Percentiles rank a stretch among this genome's conserved stretches.
These are phyloP conservation scores for Linnemannia schmuckeri DNA, from an alignment of 192 early-diverging fungal genomes.

Conservation along the genomic window DNA sequence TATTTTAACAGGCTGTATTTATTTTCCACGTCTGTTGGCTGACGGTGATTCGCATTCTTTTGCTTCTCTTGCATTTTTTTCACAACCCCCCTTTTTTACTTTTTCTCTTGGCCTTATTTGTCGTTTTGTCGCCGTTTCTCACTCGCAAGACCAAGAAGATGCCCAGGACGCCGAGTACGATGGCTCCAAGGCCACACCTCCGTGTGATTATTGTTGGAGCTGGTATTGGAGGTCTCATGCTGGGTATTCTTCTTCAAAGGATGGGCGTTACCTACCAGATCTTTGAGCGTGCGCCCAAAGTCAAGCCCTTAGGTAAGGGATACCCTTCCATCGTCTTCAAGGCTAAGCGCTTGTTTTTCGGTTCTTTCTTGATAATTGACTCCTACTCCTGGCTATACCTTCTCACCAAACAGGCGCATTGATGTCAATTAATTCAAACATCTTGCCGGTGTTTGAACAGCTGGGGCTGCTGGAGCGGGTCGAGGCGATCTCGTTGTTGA, in stretches of 20 bases:
- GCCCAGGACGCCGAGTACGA: neutral
- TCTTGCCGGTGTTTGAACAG: conserved; percentile 41
- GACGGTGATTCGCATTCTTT: neutral
- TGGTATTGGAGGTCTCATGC: conserved; percentile 1
- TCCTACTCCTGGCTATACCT: neutral
- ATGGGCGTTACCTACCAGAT: conserved; percentile 2
- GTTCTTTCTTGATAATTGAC: no score
- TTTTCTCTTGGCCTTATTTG: neutral
- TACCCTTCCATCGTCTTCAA: neutral
- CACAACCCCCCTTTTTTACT: neutral
- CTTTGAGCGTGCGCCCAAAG: neutral
- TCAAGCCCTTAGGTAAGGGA: neutral
- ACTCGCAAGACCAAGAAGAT: neutral
- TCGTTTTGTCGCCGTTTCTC: neutral
- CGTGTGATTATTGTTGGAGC: neutral
- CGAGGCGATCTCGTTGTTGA: conserved; percentile 11
- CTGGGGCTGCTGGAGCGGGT: conserved; percentile 25
- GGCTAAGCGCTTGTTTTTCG: neutral
- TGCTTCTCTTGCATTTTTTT: neutral
- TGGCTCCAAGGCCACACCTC: neutral
- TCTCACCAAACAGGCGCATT: conserved; percentile 15
- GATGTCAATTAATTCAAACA: conserved; percentile 27
- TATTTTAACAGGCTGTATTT: neutral
- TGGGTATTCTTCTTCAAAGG: neutral
- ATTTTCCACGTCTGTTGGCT: neutral